phyloP scores from a whole-genome alignment of 164 flowering plant genomes.

The Vitis labrusca region DNA sequence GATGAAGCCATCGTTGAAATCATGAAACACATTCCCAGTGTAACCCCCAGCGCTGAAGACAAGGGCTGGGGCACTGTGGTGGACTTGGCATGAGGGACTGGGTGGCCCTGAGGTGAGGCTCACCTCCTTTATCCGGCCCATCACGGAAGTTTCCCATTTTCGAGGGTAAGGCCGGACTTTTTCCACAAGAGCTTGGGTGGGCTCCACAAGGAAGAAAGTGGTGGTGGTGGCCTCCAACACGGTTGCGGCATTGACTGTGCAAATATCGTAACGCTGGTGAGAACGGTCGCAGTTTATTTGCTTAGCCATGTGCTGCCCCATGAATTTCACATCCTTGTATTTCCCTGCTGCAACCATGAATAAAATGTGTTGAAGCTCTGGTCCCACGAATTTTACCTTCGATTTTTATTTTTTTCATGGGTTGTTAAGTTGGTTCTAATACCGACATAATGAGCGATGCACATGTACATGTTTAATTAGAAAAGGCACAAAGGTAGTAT shows the following conservation, averaged over 20 bases:
- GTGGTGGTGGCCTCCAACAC: constrained; percentile 31
- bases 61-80: constrained; percentile 27
- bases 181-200: constrained; percentile 4
- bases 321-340: no score
- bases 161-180: constrained; percentile 56
- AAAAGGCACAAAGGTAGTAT: no score
- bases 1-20: constrained; percentile 35
- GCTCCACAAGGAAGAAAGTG: constrained; percentile 22
- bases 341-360: not conserved
- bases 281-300: constrained; percentile 37
- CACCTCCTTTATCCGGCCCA: constrained; percentile 41
- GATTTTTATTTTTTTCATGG: no score
- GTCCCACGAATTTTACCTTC: no score
- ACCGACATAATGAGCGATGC: no score
- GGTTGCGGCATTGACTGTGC: constrained; percentile 42
- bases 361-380: not conserved
- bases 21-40: constrained; percentile 41
- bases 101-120: constrained; percentile 23
- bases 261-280: constrained; percentile 39
- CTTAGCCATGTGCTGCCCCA: no score
- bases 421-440: no score
- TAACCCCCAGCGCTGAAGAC: constrained; percentile 41
- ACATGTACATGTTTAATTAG: no score
- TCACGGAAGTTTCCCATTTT: constrained; percentile 39
- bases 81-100: constrained; percentile 29